Conservation (phyloP, 306 rosid species). For the Fragaria vesca region DNA sequence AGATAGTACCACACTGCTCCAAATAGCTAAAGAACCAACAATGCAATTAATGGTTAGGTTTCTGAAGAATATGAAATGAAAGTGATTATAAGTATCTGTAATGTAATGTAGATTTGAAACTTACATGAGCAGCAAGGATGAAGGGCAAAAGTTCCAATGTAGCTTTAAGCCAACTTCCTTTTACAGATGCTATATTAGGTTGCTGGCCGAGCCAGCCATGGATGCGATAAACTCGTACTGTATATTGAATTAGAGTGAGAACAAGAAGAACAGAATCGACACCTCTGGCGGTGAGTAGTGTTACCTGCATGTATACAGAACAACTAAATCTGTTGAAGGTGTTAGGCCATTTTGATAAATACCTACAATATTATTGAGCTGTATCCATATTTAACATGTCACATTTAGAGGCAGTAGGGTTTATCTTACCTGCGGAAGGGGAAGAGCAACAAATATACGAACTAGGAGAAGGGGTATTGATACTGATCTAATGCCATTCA, state of each 20-base stretch:
- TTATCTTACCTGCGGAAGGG: background rate
- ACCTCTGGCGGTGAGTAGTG: no score
- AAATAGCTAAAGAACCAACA: background rate
- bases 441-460: background rate
- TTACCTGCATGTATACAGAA: background rate
- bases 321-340: no score
- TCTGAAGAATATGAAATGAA: no score
- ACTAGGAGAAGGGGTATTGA: no score
- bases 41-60: no score
- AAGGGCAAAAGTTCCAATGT: background rate
- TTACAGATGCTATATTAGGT: background rate
- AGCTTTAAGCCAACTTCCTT: background rate
- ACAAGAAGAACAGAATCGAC: no score
- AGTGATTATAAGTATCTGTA: no score
- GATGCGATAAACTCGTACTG: background rate
- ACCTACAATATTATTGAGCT: no score
- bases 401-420: background rate
- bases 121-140: background rate
- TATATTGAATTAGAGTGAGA: background rate
- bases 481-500: no score
- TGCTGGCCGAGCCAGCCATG: background rate
- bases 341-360: no score
- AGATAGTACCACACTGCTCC: conserved; percentile 1
- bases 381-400: no score
- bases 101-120: background rate